Conservation (phyloP, 179 eudicot species). For the Nepenthes alata region DNA sequence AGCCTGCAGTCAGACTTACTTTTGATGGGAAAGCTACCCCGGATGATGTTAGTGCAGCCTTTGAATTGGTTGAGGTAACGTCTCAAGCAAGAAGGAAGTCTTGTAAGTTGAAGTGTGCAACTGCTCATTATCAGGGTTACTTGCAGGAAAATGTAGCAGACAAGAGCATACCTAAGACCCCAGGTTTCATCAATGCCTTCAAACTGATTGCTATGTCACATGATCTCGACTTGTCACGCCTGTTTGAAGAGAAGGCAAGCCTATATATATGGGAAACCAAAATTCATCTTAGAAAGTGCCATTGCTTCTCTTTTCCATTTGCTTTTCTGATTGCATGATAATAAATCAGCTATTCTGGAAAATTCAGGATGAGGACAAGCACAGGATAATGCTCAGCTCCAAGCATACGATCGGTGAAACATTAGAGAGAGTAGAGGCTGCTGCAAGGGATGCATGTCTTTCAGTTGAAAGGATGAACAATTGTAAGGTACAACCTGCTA, state of each 20-base stretch:
- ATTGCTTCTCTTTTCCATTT: background rate
- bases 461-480: conserved; percentile 35
- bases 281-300: background rate
- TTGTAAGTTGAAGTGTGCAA: background rate
- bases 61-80: conserved; percentile 26
- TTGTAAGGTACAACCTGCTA: conserved; percentile 24
- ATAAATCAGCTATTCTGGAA: background rate
- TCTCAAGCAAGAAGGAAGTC: background rate
- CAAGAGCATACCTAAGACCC: conserved; percentile 10
- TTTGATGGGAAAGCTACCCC: conserved; percentile 13
- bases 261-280: background rate
- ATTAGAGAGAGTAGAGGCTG: conserved; percentile 43
- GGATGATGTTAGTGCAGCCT: conserved; percentile 21
- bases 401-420: conserved; percentile 36
- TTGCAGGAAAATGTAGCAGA: conserved; percentile 14
- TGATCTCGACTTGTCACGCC: conserved; percentile 41
- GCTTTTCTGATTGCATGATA: background rate
- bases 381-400: conserved; percentile 33
- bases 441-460: conserved; percentile 35
- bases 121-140: background rate
- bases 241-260: conserved; percentile 41
- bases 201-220: conserved; percentile 50
- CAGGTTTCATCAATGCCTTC: conserved; percentile 51
- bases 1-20: conserved; percentile 23
- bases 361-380: conserved; percentile 31